Percentiles rank a stretch among this genome's conserved stretches.
Conservation (phyloP, 2,329 filamentous ascomycete species). For the Microsporum audouinii region DNA sequence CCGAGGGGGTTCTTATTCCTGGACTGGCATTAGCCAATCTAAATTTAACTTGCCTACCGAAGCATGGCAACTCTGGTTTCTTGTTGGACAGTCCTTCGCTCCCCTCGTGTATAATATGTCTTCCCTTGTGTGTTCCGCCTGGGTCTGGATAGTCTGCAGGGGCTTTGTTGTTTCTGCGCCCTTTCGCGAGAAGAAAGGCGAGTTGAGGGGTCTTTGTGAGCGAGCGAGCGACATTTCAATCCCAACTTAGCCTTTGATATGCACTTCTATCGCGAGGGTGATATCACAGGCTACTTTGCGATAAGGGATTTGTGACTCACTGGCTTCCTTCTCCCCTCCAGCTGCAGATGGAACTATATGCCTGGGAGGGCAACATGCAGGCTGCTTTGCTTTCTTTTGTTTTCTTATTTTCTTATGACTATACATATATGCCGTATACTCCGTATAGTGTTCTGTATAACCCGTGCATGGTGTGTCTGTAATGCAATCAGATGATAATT, state of each 20-base stretch:
- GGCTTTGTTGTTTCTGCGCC: background rate
- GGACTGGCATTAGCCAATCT: constrained; percentile 1
- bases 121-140: background rate
- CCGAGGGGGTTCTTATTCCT: background rate
- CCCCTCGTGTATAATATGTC: background rate
- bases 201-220: background rate
- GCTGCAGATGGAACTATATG: background rate
- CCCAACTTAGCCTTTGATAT: constrained; percentile 1
- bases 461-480: background rate
- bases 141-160: background rate
- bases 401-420: background rate
- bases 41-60: background rate
- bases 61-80: background rate
- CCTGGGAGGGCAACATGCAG: background rate
- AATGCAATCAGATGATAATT: constrained; percentile 3
- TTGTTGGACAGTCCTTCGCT: background rate
- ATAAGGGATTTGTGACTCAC: background rate
- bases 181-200: background rate
- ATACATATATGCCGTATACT: background rate
- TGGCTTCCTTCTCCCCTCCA: background rate
- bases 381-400: background rate
- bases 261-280: background rate
- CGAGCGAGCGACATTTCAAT: constrained; percentile 2
- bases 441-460: background rate
- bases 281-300: background rate